Evolutionary conservation across 129 eudicot genomes (phyloP).

Genomic region (carrot (Daucus carota)): DNA sequence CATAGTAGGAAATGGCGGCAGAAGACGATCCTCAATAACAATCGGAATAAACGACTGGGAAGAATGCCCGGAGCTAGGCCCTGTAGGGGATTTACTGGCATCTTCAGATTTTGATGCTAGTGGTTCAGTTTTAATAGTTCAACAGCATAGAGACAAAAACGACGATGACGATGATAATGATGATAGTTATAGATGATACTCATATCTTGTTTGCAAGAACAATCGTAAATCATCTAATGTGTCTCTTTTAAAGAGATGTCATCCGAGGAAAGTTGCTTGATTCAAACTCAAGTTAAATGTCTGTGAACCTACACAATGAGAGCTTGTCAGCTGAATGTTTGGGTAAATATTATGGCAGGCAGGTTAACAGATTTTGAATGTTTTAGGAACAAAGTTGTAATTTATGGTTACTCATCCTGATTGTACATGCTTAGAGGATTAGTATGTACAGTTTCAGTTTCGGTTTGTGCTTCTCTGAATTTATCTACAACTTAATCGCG

Average conservation of each 20-base stretch:
- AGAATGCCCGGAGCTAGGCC: constrained; percentile 94
- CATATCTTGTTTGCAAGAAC: not conserved
- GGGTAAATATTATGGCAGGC: not conserved
- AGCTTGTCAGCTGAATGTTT: not conserved
- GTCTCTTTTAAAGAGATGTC: not conserved
- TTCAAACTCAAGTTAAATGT: not conserved
- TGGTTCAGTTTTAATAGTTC: constrained; percentile 77
- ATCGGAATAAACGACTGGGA: constrained; percentile 96
- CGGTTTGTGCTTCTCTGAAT: not conserved
- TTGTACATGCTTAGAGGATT: not conserved
- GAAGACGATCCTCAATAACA: constrained; percentile 53
- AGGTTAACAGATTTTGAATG: not conserved
- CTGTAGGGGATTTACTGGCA: constrained; percentile 88
- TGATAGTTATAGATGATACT: not conserved
- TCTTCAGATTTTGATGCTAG: constrained; percentile 69
- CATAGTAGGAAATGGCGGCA: constrained; percentile 82
- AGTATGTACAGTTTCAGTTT: not conserved
- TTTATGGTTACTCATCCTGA: not conserved
- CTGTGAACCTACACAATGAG: not conserved
- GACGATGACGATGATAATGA: constrained; percentile 7
- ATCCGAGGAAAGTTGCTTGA: not conserved
- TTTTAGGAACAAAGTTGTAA: not conserved
- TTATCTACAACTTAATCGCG: not conserved
- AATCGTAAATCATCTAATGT: not conserved
- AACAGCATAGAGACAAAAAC: constrained; percentile 41